These are phyloP conservation scores for Kregervanrija fluxuum DNA, from an alignment of 805 yeast genomes.

Conservation along the genomic window DNA sequence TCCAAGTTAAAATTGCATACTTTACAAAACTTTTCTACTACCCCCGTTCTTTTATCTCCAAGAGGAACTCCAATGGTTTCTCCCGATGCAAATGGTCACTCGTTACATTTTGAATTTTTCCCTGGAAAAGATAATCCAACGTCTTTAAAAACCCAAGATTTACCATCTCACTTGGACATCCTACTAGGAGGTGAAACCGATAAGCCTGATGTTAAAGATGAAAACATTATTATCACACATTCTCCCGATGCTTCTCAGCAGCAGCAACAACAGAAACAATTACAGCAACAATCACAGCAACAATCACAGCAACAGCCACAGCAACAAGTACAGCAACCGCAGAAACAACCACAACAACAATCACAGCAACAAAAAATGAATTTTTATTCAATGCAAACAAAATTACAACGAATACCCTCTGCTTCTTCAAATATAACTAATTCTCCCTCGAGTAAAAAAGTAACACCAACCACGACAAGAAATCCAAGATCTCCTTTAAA, in stretches of 20 bases:
- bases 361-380: background rate
- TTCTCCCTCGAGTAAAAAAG: background rate
- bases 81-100: conserved; percentile 11
- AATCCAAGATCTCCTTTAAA: conserved; percentile 7
- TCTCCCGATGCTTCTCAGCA: background rate
- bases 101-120: conserved; percentile 2
- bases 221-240: too few species aligned
- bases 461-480: too few species aligned
- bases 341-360: conserved; percentile 1
- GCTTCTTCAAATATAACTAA: background rate
- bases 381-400: conserved; percentile 3
- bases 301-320: background rate
- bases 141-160: background rate
- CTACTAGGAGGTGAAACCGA: conserved; percentile 6
- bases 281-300: background rate
- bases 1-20: conserved; percentile 19
- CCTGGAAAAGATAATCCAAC: background rate
- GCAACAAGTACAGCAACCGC: background rate
- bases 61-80: conserved; percentile 25
- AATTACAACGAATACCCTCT: conserved; percentile 3
- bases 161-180: conserved; percentile 9
- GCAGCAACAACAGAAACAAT: background rate
- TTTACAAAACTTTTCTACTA: conserved; percentile 6
- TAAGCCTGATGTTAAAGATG: background rate
- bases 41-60: conserved; percentile 26